Evolutionary conservation across 2,329 filamentous ascomycete genomes (phyloP), one percentile per base, ranked within the genome.

Genomic region (Stachybotrys chlorohalonatus): DNA sequence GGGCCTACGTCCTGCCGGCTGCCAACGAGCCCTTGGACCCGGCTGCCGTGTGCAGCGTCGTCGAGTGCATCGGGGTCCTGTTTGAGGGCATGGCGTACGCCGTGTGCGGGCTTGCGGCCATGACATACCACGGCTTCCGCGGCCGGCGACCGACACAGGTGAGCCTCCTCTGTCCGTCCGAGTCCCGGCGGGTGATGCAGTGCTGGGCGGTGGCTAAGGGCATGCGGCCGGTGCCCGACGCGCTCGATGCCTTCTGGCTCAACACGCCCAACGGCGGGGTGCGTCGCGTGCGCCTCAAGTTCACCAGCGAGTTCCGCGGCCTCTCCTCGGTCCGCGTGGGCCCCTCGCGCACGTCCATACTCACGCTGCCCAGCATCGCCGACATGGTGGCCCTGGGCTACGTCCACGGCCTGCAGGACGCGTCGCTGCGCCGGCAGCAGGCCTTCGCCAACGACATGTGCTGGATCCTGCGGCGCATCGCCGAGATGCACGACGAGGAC

Each of bases 81-180:
- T 69, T 82, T 17, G 59, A 62, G 16, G 72, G 77, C 61, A 68
- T 76, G 1, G 72, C 68, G 17, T 80, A 78, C 61, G 73, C 73
- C 11, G 69, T 82, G 47, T 70, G 66, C 58, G 79, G 79, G 24
- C 66, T 70, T 24, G 69, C 70, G 0, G 76, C 76, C 11, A 66
- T 81, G 56, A 60, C 67, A 3, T 69, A 73, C 50, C 74, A 77
- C 66, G 77, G 75, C 50, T 73, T 68, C 56, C 52, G 60, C 5
- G 57, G 55, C 7, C 62, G 66, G 7, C 54, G 49, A 6, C 68
- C 69, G 0, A 58, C 59, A 6, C 62, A 69, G 49, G 59, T 80
- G 16, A 72, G 64, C 47, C 66, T 81, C 53, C 49, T 75, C 17
- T 78, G 73, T 56, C 72, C 75, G 0, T 55, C 58, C 6, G 58